A percentile compares a stretch with the other conserved stretches of the same genome.
Conservation (phyloP, 225 moss, liverwort and hornwort species). For the Neckera pumila region DNA sequence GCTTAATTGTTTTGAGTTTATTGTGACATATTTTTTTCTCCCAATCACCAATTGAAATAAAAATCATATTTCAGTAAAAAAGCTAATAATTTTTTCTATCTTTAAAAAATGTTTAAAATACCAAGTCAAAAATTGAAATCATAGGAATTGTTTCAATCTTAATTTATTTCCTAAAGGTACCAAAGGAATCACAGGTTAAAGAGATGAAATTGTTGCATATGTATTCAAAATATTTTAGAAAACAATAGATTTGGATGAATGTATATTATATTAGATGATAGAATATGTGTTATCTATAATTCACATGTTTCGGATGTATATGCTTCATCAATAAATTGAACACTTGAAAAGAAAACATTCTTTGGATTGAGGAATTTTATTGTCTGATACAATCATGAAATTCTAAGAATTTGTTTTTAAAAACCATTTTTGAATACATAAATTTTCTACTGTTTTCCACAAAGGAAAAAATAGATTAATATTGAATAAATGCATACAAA, state of each 20-base stretch:
- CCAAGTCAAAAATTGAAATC: neutral
- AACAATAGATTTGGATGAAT: neutral
- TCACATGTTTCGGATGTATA: neutral
- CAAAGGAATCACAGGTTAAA: neutral
- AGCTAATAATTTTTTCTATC: neutral
- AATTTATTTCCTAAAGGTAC: fast-evolving
- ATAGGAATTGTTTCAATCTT: fast-evolving
- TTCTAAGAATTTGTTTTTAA: no score
- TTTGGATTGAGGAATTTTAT: neutral
- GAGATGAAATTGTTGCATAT: neutral
- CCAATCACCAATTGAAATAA: fast-evolving
- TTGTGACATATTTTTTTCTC: neutral
- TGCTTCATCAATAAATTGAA: neutral
- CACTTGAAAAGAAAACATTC: neutral
- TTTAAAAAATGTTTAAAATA: neutral
- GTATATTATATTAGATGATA: neutral
- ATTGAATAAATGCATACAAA: neutral
- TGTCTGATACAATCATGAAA: neutral
- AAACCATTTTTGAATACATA: neutral
- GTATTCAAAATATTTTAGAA: neutral
- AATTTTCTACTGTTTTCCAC: neutral
- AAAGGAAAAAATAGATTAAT: no score
- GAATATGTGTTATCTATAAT: neutral
- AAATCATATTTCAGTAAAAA: neutral
- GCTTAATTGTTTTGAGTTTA: neutral